Base-by-base conservation (phyloP, 2,329 filamentous ascomycete genomes). In the Phialocephala sp. region DNA sequence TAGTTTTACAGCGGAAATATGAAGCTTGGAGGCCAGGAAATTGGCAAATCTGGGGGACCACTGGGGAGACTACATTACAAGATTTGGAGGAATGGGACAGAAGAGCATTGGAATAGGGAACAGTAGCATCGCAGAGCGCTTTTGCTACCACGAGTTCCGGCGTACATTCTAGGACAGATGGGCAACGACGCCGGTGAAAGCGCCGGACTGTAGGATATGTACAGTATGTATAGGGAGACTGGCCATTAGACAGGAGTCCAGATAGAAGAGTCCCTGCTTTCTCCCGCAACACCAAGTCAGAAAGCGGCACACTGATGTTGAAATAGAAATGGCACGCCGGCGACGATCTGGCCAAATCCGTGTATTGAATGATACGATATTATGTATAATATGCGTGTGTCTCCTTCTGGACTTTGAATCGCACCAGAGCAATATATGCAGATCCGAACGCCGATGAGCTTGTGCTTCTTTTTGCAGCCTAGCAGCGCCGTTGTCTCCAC, bases 1-100 rank as follows among this genome's bases (percentile, higher is more conserved):
- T 92, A 4, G 88, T 91, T 45, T 69, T 92, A 55, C 85, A 87
- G 73, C 79, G 77, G 56, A 76, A 73, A 84, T 22, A 85, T 80
- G 69, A 60, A 55, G 67, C 72, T 2, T 81, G 80, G 39, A 74
- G 80, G 73, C 76, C 81, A 63, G 78, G 76, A 35, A 79, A 82
- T 2, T 92, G 90, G 90, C 82, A 80, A 74, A 76, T 91, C 59
- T 90, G 89, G 84, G 89, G 90, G 15, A 89, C 86, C 22, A 79
- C 86, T 36, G 76, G 83, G 50, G 82, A 85, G 71, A 87, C 84
- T 14, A 84, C 82, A 0, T 74, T 84, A 56, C 70, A 73, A 65
- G 68, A 70, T 60, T 8, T 73, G 8, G 55, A 73, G 41, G 62
- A 66, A 56, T 70, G 66, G 67, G 55, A 71, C 41, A 68, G 52